These are phyloP conservation scores for Pseudogymnoascus destructans DNA, from an alignment of 2,329 filamentous ascomycete genomes.

Conservation along the genomic window DNA sequence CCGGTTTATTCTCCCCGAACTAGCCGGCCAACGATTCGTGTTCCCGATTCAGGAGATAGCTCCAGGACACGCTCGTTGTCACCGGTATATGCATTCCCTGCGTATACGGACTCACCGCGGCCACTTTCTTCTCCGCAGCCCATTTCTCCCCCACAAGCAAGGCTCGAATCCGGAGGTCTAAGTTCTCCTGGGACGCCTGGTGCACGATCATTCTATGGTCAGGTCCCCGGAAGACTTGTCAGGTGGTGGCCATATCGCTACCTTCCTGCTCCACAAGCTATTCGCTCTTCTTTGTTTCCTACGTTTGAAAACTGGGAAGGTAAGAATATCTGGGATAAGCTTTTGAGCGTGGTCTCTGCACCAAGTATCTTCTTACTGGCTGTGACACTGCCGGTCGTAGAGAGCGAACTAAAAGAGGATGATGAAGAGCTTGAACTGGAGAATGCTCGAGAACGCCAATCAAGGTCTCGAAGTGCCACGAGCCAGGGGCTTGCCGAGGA, in stretches of 20 bases:
- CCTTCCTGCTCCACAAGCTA: slow-evolving; percentile 57
- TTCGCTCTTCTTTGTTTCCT: slow-evolving; percentile 70
- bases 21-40: slow-evolving; percentile 20
- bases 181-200: neutral
- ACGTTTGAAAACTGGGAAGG: slow-evolving; percentile 70
- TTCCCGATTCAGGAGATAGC: slow-evolving; percentile 23
- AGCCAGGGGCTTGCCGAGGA: neutral
- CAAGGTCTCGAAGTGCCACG: neutral
- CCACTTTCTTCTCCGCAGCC: slow-evolving; percentile 17
- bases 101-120: slow-evolving; percentile 24
- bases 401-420: slow-evolving; percentile 45
- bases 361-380: slow-evolving; percentile 84
- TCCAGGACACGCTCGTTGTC: slow-evolving; percentile 20
- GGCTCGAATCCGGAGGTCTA: neutral
- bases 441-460: neutral
- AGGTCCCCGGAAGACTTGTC: slow-evolving; percentile 29
- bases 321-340: slow-evolving; percentile 74
- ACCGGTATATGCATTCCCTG: slow-evolving; percentile 23
- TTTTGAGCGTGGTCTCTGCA: slow-evolving; percentile 70
- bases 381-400: slow-evolving; percentile 82
- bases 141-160: neutral
- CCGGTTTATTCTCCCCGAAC: slow-evolving; percentile 15
- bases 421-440: slow-evolving; percentile 24
- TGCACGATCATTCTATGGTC: slow-evolving; percentile 18
- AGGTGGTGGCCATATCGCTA: slow-evolving; percentile 72